phyloP scores from a whole-genome alignment of 2,329 filamentous ascomycete species.

The Penicillium sp. region DNA sequence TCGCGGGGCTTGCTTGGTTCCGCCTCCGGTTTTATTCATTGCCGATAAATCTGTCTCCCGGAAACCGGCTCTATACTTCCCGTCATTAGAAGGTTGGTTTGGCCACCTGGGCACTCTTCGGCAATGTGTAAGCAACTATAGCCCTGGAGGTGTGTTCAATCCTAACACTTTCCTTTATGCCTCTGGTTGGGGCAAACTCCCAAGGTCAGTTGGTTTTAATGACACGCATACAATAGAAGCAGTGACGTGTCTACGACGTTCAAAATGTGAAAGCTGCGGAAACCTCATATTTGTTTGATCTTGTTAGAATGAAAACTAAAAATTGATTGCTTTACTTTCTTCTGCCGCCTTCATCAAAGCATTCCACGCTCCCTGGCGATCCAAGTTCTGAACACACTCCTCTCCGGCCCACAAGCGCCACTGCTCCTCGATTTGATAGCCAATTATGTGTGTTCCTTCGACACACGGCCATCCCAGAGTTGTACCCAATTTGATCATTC shows the following conservation, averaged over 20 bases:
- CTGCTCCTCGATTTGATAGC: conserved; percentile 22
- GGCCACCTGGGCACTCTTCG: not conserved
- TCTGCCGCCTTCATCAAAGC: conserved; percentile 16
- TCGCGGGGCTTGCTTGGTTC: not conserved
- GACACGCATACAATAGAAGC: not conserved
- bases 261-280: too few relatives aligned
- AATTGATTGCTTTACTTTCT: conserved; percentile 18
- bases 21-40: conserved; percentile 3
- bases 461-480: conserved; percentile 16
- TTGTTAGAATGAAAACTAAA: conserved; percentile 4
- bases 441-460: conserved; percentile 23
- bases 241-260: too few relatives aligned
- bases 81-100: too few relatives aligned
- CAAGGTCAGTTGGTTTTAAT: too few relatives aligned
- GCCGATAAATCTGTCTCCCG: not conserved
- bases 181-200: too few relatives aligned
- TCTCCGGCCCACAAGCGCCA: conserved; percentile 21
- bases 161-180: too few relatives aligned
- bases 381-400: conserved; percentile 11
- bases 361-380: conserved; percentile 16
- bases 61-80: not conserved
- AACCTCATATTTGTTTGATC: not conserved
- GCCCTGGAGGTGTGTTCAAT: too few relatives aligned
- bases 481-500: conserved; percentile 23
- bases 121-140: too few relatives aligned